Evolutionary conservation across 2,329 filamentous ascomycete genomes (phyloP).

Genomic region (Raffaelea albimanens): DNA sequence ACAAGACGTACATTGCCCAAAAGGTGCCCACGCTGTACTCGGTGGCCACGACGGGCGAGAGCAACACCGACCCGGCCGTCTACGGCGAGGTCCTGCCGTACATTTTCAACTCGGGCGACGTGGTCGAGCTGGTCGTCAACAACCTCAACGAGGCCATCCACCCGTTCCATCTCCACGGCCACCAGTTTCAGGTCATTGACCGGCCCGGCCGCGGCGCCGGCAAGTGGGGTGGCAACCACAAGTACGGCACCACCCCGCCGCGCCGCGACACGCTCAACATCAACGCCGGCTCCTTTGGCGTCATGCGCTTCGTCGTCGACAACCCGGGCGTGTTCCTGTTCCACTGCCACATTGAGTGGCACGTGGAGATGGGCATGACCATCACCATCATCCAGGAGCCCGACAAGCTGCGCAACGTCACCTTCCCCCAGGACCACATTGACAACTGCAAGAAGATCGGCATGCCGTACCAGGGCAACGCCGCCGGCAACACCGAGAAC

Average conservation of each 20-base stretch:
- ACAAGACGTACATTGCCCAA: constrained; percentile 56
- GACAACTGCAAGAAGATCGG: constrained; percentile 32
- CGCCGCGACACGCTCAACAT: constrained; percentile 29
- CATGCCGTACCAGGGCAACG: constrained; percentile 51
- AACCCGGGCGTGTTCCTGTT: constrained; percentile 48
- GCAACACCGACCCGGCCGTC: constrained; percentile 30
- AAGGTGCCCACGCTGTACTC: constrained; percentile 65
- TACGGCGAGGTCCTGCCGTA: constrained; percentile 35
- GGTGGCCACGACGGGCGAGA: constrained; percentile 45
- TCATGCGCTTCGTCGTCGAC: constrained; percentile 40
- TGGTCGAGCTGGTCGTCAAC: constrained; percentile 40
- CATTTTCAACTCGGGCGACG: constrained; percentile 25
- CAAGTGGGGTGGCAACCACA: constrained; percentile 23
- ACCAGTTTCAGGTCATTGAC: constrained; percentile 45
- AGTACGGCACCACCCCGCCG: constrained; percentile 19
- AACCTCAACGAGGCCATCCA: constrained; percentile 37
- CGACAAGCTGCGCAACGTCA: constrained; percentile 42
- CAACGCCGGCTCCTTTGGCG: constrained; percentile 32
- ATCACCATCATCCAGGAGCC: constrained; percentile 48
- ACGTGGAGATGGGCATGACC: constrained; percentile 48
- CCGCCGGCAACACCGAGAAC: constrained; percentile 53
- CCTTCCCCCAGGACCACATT: constrained; percentile 50
- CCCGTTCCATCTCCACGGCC: constrained; percentile 45
- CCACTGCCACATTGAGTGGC: constrained; percentile 54
- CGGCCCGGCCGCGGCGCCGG: constrained; percentile 26